phyloP scores from a whole-genome alignment of 768 basidiomycete species.

The Mycena rebaudengoi region DNA sequence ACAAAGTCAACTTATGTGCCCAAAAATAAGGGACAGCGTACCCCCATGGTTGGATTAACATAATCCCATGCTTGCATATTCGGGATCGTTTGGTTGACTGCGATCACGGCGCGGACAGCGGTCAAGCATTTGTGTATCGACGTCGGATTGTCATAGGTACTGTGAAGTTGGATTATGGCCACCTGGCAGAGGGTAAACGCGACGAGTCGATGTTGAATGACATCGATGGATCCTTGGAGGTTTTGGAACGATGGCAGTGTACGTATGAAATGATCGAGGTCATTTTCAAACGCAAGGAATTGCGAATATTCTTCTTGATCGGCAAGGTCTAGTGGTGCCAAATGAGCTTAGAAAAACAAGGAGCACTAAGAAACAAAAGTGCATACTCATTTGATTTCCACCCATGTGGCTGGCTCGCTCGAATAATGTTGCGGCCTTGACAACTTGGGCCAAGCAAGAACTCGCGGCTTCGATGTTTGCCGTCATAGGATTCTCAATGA shows the following conservation, averaged over 20 bases:
- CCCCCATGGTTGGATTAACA: slow-evolving; percentile 22
- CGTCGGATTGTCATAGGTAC: not conserved
- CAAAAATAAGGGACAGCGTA: not conserved
- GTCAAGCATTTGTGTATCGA: slow-evolving; percentile 12
- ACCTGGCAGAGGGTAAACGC: slow-evolving; percentile 22
- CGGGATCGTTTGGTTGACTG: slow-evolving; percentile 7
- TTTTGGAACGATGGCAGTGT: slow-evolving; percentile 5
- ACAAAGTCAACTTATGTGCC: not conserved
- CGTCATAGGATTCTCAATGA: slow-evolving; percentile 19
- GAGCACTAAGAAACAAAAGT: slow-evolving; percentile 13
- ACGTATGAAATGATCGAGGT: slow-evolving; percentile 13
- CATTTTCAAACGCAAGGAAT: slow-evolving; percentile 21
- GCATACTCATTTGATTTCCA: slow-evolving; percentile 20
- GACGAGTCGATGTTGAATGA: slow-evolving; percentile 17
- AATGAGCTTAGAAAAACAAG: not conserved
- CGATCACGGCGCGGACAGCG: slow-evolving; percentile 14
- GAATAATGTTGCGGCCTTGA: slow-evolving; percentile 31
- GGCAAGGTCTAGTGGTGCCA: slow-evolving; percentile 3
- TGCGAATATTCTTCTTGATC: slow-evolving; percentile 20
- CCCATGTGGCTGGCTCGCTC: slow-evolving; percentile 33
- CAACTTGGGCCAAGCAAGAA: slow-evolving; percentile 5
- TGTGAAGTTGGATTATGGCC: slow-evolving; percentile 18
- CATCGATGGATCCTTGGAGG: slow-evolving; percentile 8
- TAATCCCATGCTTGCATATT: slow-evolving; percentile 16
- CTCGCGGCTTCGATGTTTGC: slow-evolving; percentile 5